phyloP scores from a whole-genome alignment of 768 basidiomycete genomes.

The Pulveroboletus ravenelii region DNA sequence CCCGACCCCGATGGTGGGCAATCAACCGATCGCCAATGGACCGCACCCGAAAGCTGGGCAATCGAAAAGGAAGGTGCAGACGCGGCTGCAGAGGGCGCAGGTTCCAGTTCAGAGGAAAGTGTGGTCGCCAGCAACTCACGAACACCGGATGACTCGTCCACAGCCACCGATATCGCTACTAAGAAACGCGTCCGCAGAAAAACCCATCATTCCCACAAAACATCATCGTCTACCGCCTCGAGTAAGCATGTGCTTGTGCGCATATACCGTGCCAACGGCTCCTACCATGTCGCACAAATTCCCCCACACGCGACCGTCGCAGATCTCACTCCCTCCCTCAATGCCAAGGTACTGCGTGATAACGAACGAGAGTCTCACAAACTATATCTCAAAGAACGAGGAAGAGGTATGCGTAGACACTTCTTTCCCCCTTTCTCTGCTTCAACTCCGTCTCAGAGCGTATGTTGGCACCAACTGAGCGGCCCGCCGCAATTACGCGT shows the following conservation, averaged over 20 bases:
- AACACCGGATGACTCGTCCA: slow-evolving; percentile 11
- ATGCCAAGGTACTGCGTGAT: slow-evolving; percentile 48
- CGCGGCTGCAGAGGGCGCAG: slow-evolving; percentile 31
- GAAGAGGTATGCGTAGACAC: slow-evolving; percentile 50
- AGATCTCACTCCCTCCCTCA: slow-evolving; percentile 58
- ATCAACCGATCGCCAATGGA: slow-evolving; percentile 45
- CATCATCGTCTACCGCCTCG: slow-evolving; percentile 8
- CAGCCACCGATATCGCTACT: slow-evolving; percentile 6
- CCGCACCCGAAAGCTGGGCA: slow-evolving; percentile 73
- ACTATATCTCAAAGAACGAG: slow-evolving; percentile 70
- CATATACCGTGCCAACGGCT: slow-evolving; percentile 70
- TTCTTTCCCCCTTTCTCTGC: background rate
- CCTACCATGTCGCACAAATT: slow-evolving; percentile 67
- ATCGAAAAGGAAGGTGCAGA: slow-evolving; percentile 49
- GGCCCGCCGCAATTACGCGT: slow-evolving; percentile 79
- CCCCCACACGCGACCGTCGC: slow-evolving; percentile 62
- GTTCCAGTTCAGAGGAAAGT: slow-evolving; percentile 39
- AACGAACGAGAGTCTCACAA: slow-evolving; percentile 58
- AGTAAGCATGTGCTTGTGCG: slow-evolving; percentile 53
- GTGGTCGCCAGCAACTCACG: slow-evolving; percentile 15
- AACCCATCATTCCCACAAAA: slow-evolving; percentile 18
- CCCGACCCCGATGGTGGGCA: slow-evolving; percentile 5
- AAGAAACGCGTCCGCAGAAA: slow-evolving; percentile 26
- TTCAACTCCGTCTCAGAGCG: slow-evolving; percentile 54
- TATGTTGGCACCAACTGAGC: slow-evolving; percentile 72